Evolutionary conservation across 2,329 filamentous ascomycete species (phyloP).

Genomic region (Aspergillus sojae): DNA sequence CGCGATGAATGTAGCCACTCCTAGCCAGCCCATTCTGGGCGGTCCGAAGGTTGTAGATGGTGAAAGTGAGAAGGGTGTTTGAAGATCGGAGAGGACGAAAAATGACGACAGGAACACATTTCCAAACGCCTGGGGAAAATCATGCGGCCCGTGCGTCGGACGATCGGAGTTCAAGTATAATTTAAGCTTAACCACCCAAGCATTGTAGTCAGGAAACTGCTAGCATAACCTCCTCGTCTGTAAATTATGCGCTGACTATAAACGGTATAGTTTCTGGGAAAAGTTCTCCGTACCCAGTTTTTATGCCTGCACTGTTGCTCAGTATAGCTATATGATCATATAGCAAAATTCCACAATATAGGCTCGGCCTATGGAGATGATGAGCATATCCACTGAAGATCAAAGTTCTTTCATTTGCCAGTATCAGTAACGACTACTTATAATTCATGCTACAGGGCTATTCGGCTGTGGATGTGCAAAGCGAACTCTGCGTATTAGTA

Average conservation of each 20-base stretch:
- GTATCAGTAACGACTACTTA: too few species aligned
- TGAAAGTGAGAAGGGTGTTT: not conserved
- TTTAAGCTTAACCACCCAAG: not conserved
- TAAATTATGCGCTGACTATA: not conserved
- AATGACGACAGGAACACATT: not conserved
- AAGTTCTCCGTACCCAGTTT: too few species aligned
- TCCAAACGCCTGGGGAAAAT: not conserved
- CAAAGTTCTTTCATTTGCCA: too few species aligned
- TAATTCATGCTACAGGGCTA: too few species aligned
- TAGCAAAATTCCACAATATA: too few species aligned
- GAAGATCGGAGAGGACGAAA: not conserved
- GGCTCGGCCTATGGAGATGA: too few species aligned
- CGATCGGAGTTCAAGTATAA: not conserved
- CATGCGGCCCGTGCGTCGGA: not conserved
- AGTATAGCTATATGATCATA: too few species aligned
- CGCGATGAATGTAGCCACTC: conserved; percentile 41
- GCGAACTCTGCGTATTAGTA: not conserved
- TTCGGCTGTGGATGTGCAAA: not conserved
- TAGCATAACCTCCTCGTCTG: not conserved
- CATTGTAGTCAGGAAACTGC: too few species aligned
- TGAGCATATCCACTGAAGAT: too few species aligned
- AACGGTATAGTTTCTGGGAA: not conserved
- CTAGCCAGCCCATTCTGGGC: conserved; percentile 46
- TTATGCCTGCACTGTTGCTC: too few species aligned
- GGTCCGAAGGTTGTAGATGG: conserved; percentile 1